These are phyloP conservation scores for Cyclocybe aegerita DNA, from an alignment of 768 basidiomycete genomes.

Conservation along the genomic window DNA sequence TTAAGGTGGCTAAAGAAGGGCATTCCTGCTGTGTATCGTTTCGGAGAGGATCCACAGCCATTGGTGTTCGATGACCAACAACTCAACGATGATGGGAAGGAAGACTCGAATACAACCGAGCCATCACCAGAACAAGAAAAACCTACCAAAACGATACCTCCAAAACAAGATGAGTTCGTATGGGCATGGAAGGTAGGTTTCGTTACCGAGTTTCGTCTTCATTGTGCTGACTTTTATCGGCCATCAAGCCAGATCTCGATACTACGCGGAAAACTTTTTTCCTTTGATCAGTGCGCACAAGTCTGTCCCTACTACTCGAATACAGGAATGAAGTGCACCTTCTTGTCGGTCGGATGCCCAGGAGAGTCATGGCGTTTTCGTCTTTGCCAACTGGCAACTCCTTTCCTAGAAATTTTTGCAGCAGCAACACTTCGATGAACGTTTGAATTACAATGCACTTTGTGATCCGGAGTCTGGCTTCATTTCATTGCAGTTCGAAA, in stretches of 20 bases:
- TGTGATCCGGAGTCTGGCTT: no score
- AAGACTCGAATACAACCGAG: constrained; percentile 18
- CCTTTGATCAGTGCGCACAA: constrained; percentile 39
- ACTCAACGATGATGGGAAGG: constrained; percentile 32
- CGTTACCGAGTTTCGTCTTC: neutral
- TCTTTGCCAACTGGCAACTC: neutral
- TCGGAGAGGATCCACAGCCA: constrained; percentile 60
- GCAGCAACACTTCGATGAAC: no score
- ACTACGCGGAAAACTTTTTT: constrained; percentile 90
- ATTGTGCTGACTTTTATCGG: neutral
- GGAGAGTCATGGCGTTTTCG: no score
- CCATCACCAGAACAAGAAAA: constrained; percentile 17
- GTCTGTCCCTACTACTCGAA: no score
- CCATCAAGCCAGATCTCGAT: constrained; percentile 84
- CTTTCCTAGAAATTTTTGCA: no score
- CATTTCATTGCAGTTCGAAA: no score
- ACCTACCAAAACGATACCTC: constrained; percentile 43
- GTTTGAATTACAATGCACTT: no score
- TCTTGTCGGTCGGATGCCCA: no score
- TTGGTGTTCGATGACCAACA: constrained; percentile 47
- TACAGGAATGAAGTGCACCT: no score
- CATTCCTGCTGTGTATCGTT: constrained; percentile 74
- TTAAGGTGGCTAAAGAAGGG: constrained; percentile 87
- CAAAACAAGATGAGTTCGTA: constrained; percentile 74
- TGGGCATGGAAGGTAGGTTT: constrained; percentile 88